Conservation (phyloP, 768 basidiomycete genomes). For the Pisolithus sp. region DNA sequence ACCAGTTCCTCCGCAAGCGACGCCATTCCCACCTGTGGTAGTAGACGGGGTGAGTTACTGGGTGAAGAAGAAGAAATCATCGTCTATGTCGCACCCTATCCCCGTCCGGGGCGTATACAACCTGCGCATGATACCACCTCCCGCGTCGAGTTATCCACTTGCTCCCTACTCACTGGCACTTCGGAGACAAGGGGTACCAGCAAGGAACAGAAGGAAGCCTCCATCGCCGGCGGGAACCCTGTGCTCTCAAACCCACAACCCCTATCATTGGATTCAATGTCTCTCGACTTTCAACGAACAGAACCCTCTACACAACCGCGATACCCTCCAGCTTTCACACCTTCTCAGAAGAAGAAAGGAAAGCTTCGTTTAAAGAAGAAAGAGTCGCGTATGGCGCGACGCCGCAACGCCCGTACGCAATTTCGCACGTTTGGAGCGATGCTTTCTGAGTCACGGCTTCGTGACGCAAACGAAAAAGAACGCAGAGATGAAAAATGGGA, state of each 20-base stretch:
- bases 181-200: constrained; percentile 3
- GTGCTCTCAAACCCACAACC: not conserved
- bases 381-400: constrained; percentile 3
- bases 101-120: constrained; percentile 31
- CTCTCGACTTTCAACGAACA: constrained; percentile 11
- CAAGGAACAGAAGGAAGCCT: not conserved
- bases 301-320: constrained; percentile 14
- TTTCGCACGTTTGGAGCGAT: constrained; percentile 52
- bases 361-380: constrained; percentile 20
- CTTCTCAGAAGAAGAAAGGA: constrained; percentile 17
- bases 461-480: constrained; percentile 26
- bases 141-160: constrained; percentile 12
- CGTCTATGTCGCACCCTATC: constrained; percentile 74
- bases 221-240: not conserved
- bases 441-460: constrained; percentile 47
- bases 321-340: constrained; percentile 27
- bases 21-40: constrained; percentile 17
- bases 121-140: constrained; percentile 10
- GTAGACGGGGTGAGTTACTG: constrained; percentile 11
- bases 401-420: constrained; percentile 8
- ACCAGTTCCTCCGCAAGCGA: constrained; percentile 12
- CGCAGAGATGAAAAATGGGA: constrained; percentile 34
- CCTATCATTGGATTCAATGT: constrained; percentile 24
- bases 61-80: constrained; percentile 60
- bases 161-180: constrained; percentile 22